phyloP scores from a whole-genome alignment of 352 stramenopile genomes.

The Globisporangium acanthophoron region DNA sequence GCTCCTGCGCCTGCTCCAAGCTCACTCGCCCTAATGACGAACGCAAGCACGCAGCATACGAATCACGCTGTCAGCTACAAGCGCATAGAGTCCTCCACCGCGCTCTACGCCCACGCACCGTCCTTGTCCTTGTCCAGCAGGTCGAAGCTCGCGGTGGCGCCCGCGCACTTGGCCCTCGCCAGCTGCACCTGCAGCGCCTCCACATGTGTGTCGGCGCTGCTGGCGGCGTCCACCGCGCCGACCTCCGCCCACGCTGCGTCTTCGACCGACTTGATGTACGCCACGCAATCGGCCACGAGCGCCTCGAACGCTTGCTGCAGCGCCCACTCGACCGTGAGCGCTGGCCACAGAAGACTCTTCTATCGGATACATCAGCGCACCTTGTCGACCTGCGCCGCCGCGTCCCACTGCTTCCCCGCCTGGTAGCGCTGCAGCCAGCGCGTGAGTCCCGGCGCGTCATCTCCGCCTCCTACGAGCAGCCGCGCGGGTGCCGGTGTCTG shows the following conservation, averaged over 20 bases:
- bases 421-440: constrained; percentile 13
- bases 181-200: constrained; percentile 62
- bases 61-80: not conserved
- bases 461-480: not conserved
- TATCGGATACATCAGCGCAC: not conserved
- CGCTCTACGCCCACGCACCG: constrained; percentile 20
- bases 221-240: constrained; percentile 24
- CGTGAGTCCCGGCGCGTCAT: not conserved
- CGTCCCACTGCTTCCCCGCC: constrained; percentile 8
- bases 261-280: constrained; percentile 41
- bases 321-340: not conserved
- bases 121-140: constrained; percentile 63
- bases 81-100: not conserved
- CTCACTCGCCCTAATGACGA: constrained; percentile 30
- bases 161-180: constrained; percentile 48
- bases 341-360: not conserved
- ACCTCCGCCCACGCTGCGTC: constrained; percentile 29
- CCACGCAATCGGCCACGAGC: constrained; percentile 37
- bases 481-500: constrained; percentile 1
- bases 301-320: constrained; percentile 30
- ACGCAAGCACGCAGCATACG: not conserved
- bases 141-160: constrained; percentile 34
- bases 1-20: constrained; percentile 30
- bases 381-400: constrained; percentile 28
- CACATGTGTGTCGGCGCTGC: constrained; percentile 29